A percentile compares a stretch with the other conserved stretches of the same genome.
phyloP scores from a whole-genome alignment of 2,329 filamentous ascomycete genomes.

The Alternaria panax region DNA sequence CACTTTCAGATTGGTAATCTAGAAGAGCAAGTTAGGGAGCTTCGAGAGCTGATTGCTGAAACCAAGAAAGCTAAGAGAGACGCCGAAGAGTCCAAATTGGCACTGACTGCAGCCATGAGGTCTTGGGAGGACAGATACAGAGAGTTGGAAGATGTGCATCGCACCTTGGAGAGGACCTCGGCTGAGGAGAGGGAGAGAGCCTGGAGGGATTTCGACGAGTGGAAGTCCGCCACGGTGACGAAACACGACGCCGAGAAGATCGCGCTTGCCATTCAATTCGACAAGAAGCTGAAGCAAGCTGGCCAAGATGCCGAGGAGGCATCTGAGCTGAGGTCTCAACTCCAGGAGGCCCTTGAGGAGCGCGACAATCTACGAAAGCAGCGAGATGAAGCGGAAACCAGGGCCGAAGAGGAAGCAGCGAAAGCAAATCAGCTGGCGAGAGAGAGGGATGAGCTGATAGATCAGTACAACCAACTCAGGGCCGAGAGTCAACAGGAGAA shows the following conservation, averaged over 20 bases:
- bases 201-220: conserved; percentile 53
- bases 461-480: conserved; percentile 42
- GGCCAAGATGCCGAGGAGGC: conserved; percentile 54
- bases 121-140: conserved; percentile 54
- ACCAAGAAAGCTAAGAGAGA: conserved; percentile 55
- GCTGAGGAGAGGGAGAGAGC: conserved; percentile 47
- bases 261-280: conserved; percentile 50
- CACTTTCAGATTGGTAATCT: conserved; percentile 60
- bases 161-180: conserved; percentile 48
- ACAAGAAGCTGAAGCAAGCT: conserved; percentile 54
- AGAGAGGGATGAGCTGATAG: conserved; percentile 49
- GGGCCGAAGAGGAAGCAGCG: conserved; percentile 44
- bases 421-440: conserved; percentile 37
- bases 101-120: conserved; percentile 43
- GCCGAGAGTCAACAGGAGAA: conserved; percentile 48
- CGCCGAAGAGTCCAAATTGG: conserved; percentile 40
- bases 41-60: conserved; percentile 56
- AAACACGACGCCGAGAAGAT: conserved; percentile 50
- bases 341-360: conserved; percentile 58
- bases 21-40: conserved; percentile 61
- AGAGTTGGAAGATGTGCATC: conserved; percentile 52
- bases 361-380: conserved; percentile 57
- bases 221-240: conserved; percentile 49
- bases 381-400: conserved; percentile 37
- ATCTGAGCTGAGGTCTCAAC: conserved; percentile 45